phyloP scores from a whole-genome alignment of 2,329 filamentous ascomycete species.

The Ceratocystis smalleyi region DNA sequence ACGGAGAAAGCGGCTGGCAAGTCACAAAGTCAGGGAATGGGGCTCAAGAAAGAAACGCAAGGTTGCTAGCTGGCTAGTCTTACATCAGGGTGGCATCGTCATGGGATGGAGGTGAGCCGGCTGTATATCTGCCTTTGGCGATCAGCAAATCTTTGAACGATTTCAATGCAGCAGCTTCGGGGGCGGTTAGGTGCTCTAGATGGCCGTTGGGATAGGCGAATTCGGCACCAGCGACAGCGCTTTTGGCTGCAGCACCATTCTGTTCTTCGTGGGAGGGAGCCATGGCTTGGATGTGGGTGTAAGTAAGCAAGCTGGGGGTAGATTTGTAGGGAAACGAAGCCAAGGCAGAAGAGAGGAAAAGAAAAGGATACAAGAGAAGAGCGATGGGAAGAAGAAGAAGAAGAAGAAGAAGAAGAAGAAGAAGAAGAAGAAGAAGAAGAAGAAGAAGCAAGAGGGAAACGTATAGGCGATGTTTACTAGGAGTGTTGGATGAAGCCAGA shows the following conservation, averaged over 20 bases:
- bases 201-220: slow-evolving; percentile 60
- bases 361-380: background rate
- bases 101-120: slow-evolving; percentile 43
- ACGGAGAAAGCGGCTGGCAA: slow-evolving; percentile 63
- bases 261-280: slow-evolving; percentile 2
- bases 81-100: slow-evolving; percentile 61
- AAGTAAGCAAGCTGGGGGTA: background rate
- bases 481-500: background rate
- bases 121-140: slow-evolving; percentile 48
- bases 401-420: background rate
- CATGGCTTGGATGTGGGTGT: background rate
- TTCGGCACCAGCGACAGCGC: slow-evolving; percentile 22
- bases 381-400: background rate
- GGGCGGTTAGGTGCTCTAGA: slow-evolving; percentile 55
- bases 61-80: slow-evolving; percentile 19
- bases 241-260: slow-evolving; percentile 7
- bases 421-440: background rate
- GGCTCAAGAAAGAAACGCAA: background rate
- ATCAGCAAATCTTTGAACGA: slow-evolving; percentile 56
- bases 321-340: background rate
- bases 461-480: background rate
- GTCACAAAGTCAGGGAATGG: slow-evolving; percentile 12
- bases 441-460: background rate
- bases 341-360: background rate
- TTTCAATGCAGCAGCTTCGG: slow-evolving; percentile 50